Conservation (phyloP, 2,329 filamentous ascomycete genomes). For the Stagonosporopsis tanaceti region DNA sequence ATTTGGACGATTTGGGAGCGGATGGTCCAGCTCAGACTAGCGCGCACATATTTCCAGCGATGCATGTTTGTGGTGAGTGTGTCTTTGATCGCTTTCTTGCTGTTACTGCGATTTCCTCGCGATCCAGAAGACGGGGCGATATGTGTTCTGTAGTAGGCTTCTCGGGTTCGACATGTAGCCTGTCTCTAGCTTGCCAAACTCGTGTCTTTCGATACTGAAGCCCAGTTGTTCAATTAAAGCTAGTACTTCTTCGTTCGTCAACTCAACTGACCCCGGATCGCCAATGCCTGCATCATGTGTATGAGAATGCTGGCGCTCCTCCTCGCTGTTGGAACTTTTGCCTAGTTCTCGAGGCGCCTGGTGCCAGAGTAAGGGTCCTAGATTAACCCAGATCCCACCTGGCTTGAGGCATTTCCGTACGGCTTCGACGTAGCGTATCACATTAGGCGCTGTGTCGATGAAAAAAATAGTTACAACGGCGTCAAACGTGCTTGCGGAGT, state of each 20-base stretch:
- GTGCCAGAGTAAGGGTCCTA: constrained; percentile 94
- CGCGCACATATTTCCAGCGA: background rate
- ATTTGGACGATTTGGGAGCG: no score
- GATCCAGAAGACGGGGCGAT: constrained; percentile 84
- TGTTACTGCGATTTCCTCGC: constrained; percentile 68
- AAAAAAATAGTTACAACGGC: constrained; percentile 93
- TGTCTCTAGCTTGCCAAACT: constrained; percentile 65
- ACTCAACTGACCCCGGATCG: constrained; percentile 88
- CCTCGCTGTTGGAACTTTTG: constrained; percentile 12
- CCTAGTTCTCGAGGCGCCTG: constrained; percentile 76
- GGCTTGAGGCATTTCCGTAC: constrained; percentile 78
- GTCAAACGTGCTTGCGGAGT: constrained; percentile 72
- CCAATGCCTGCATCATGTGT: constrained; percentile 69
- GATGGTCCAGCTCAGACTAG: background rate
- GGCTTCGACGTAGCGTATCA: constrained; percentile 88
- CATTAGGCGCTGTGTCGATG: constrained; percentile 93
- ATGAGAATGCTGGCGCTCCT: constrained; percentile 12
- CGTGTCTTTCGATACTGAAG: constrained; percentile 73
- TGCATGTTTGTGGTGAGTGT: background rate
- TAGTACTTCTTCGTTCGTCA: constrained; percentile 88
- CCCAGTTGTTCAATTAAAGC: constrained; percentile 76
- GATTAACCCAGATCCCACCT: constrained; percentile 85
- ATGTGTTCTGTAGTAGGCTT: constrained; percentile 87
- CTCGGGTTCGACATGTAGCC: constrained; percentile 87
- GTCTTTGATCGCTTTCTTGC: background rate